Base-by-base conservation (phyloP, 208 protist genomes). In the Lotmaria passim region DNA sequence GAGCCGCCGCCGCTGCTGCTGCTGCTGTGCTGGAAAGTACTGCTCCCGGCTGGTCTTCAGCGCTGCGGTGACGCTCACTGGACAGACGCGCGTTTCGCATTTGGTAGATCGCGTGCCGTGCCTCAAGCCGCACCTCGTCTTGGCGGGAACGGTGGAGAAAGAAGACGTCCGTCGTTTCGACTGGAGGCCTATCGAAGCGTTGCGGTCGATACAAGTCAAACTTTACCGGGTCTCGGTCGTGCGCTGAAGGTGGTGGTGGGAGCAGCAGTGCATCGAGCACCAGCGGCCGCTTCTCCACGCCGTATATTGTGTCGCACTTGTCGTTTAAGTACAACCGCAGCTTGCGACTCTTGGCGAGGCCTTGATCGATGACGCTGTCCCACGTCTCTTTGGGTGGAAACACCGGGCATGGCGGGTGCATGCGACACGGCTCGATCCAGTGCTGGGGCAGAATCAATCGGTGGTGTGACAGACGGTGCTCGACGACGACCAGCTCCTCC, bases 281-380 rank as follows among this genome's bases (percentile, higher is more conserved):
- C 28, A 92, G 76, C 15, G 83, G 81, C 6, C 83, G 79, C 11
- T 62, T 53, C 57, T 89, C 83, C 15, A 69, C 46, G 12, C 70
- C 64, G 71, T 89, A 92, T 33, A 76, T 65, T 38, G 66, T 85
- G 63, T 87, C 86, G 52, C 63, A 89, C 79, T 90, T 93, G 68
- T 90, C 87, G 64, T 84, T 85, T 5, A 93, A 48, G 68, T 90
- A 87, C 55, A 90, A 70, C 21, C 87, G 83, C 46, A 93, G 71
- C 68, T 93, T 93, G 41, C 58, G 62, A 70, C 87, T 93, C 47
- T 63, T 50, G 19, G 57, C 52, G 31, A 90, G 57, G 10, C 62
- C 70, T 2, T 44, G 34, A 52, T 93, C 87, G 55, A 93, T 80
- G 7, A 81, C 61, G 12, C 39, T 52, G 7, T 86, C 63, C 86